Evolutionary conservation across 805 yeast genomes (phyloP), one percentile per base, ranked within the genome.

Genomic region (Nakazawaea ernobii): DNA sequence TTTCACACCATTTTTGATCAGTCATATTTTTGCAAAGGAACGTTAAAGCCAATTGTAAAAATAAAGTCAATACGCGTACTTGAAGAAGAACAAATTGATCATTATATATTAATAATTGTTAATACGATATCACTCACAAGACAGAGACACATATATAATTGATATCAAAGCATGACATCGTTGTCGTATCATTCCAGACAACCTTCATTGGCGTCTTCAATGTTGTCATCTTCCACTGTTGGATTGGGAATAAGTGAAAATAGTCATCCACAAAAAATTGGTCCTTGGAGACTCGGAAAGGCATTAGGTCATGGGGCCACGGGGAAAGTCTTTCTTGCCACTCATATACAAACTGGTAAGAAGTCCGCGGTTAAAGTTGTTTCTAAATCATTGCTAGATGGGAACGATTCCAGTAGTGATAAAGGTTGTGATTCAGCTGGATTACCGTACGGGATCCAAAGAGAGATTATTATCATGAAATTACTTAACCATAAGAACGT

Each of bases 401-500:
- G 51, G 35, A 43, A 49, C 33, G 55, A 59, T 50, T 62, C 56
- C 26, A 54, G 46, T 24, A 52, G 60, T 15, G 52, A 54, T 50
- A 60, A 59, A 54, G 66, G 68, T 3, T 55, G 67, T 42, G 79
- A 75, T 49, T 74, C 75, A n/a, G 69, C 73, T 13, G 88, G 89
- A 1, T 74, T 86, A 49, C 96, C 97, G 2, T 90, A 92, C 62
- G 99, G 99, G 35, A 92, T 94, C 39, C 99, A 94, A 67, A 78
- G 98, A 55, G 99, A 94, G 63, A 95, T 94, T 53, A 91, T 94
- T 57, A 94, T 94, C 56, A 94, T 92, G 99, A 94, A 94, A 67
- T 74, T 94, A 37, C 79, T 94, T 40, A 87, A 94, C 51, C 98
- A 94, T 65, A 89, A 96, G 10, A 92, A 94, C 59, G 94, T 94